Base-by-base conservation (phyloP, 2,329 filamentous ascomycete genomes). In the Clonostachys rhizophaga region DNA sequence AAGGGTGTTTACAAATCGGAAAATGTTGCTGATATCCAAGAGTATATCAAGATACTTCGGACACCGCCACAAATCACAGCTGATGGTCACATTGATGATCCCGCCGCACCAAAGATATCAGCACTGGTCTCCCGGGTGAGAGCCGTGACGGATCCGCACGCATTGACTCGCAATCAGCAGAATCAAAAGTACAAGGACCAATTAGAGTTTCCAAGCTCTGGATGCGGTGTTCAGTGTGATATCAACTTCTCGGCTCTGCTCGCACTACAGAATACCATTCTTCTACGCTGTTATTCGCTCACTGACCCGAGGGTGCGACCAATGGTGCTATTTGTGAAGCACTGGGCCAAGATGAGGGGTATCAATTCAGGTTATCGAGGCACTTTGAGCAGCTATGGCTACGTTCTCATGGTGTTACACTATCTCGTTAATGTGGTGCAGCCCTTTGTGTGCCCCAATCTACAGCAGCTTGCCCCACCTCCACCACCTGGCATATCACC, bases 171-270 rank as follows among this genome's bases (percentile, higher is more conserved):
- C 8, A 75, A 77, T 57, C 75, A 78, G 51, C 70, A 76, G 6
- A 10, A 30, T 18, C 75, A 83, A 53, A 71, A 69, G 33, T 79
- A 78, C 59, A 70, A 67, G 49, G 78, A 84, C 55, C 71, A 72
- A 20, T 77, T 95, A 3, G 89, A 94, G 62, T 92, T 92, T 49
- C 87, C 88, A 6, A 89, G 89, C 58, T 71, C 73, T 9, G 85
- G 84, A 5, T 79, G 86, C 30, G 90, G 90, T n/a, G 87, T 92
- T 13, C 88, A 91, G 61, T 94, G 89, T 61, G 90, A 96, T 60
- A 89, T 96, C 72, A 95, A 95, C 64, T 96, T 96, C 61, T 87
- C 87, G 2, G 91, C 91, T 16, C 83, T 88, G 41, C 78, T 96
- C 4, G 90, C 86, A 2, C 73, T 95, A 4, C 86, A 94, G 54